These are phyloP conservation scores for Isoetes engelmannii DNA, from an alignment of 83 land plant genomes.

Conservation along the genomic window DNA sequence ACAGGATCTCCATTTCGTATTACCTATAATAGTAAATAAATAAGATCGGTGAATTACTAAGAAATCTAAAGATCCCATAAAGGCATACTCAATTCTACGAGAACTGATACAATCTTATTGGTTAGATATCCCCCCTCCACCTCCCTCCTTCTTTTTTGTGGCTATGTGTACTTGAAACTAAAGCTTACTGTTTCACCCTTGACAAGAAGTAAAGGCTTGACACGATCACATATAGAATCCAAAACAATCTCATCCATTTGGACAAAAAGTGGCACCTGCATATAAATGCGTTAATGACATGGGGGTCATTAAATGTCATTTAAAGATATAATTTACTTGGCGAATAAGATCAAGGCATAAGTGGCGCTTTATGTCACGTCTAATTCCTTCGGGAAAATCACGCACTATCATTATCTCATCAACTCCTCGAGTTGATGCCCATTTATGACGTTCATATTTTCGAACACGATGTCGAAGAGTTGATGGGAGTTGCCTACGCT, in stretches of 20 bases:
- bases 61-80: no score
- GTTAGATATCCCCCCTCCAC: no score
- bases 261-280: slow-evolving; percentile 81
- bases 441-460: slow-evolving; percentile 75
- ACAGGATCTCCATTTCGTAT: slow-evolving; percentile 93
- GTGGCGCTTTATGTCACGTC: slow-evolving; percentile 86
- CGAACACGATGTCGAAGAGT: slow-evolving; percentile 69
- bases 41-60: no score
- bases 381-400: slow-evolving; percentile 75
- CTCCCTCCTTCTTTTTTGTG: no score
- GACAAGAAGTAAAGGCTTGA: slow-evolving; percentile 68
- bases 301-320: no score
- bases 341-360: slow-evolving; percentile 83
- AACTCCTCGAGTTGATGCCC: slow-evolving; percentile 92
- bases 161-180: background rate
- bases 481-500: slow-evolving; percentile 61
- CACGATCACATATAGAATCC: slow-evolving; percentile 84
- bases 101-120: no score
- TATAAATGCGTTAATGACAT: background rate
- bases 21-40: slow-evolving; percentile 42
- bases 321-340: slow-evolving; percentile 42
- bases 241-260: slow-evolving; percentile 78
- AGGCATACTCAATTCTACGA: no score
- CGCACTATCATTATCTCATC: slow-evolving; percentile 66
- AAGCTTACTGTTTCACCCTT: slow-evolving; percentile 74